Evolutionary conservation across 257 asterid genomes (phyloP).

Genomic region (Solanum verrucosum): DNA sequence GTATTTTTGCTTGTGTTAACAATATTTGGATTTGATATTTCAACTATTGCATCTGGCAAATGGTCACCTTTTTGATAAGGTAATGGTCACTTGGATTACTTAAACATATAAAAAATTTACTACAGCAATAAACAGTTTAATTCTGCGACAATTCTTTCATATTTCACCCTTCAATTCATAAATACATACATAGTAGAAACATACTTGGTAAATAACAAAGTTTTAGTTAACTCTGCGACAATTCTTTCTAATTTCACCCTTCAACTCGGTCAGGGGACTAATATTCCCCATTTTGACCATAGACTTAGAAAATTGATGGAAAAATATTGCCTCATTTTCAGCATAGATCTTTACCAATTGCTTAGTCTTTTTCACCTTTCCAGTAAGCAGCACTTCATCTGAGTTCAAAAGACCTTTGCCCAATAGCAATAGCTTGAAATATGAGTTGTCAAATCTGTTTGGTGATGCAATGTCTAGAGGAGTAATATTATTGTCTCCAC

Average conservation of each 20-base stretch:
- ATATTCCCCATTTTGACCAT: slow-evolving; percentile 77
- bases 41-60: not conserved
- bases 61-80: too few relatives aligned
- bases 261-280: slow-evolving; percentile 38
- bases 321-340: slow-evolving; percentile 42
- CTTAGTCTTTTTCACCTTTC: slow-evolving; percentile 24
- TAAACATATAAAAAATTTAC: not conserved
- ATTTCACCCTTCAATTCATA: slow-evolving; percentile 37
- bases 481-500: slow-evolving; percentile 58
- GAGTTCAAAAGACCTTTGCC: slow-evolving; percentile 72
- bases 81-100: not conserved
- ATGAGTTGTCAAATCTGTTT: slow-evolving; percentile 57
- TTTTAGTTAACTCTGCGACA: slow-evolving; percentile 43
- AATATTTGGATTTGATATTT: not conserved
- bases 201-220: not conserved
- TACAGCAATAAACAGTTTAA: slow-evolving; percentile 6
- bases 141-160: slow-evolving; percentile 41
- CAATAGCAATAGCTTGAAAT: slow-evolving; percentile 48
- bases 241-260: slow-evolving; percentile 66
- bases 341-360: slow-evolving; percentile 56
- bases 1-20: not conserved
- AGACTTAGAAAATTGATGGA: slow-evolving; percentile 53
- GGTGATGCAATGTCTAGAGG: slow-evolving; percentile 70
- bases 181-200: not conserved
- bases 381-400: slow-evolving; percentile 53